These are phyloP conservation scores for Wickerhamiella sorbophila DNA, from an alignment of 805 yeast genomes.

Conservation along the genomic window DNA sequence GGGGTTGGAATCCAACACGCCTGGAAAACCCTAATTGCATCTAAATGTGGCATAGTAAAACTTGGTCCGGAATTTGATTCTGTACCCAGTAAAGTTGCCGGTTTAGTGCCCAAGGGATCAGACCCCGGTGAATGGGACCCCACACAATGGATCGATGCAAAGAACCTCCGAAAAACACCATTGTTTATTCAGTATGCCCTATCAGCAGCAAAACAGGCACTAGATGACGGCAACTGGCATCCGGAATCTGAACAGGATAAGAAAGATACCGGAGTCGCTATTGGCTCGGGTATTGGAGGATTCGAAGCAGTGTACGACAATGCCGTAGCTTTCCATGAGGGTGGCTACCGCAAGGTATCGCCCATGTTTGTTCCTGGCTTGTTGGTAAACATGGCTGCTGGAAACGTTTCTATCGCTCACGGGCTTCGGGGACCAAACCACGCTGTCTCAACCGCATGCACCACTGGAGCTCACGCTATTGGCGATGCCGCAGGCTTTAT, in stretches of 20 bases:
- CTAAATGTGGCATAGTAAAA: slow-evolving; percentile 27
- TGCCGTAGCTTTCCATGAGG: slow-evolving; percentile 33
- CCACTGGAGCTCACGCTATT: slow-evolving; percentile 86
- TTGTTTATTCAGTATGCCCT: slow-evolving; percentile 65
- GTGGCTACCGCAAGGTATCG: slow-evolving; percentile 56
- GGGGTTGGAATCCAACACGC: slow-evolving; percentile 44
- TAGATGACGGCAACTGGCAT: slow-evolving; percentile 47
- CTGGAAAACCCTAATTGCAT: slow-evolving; percentile 25
- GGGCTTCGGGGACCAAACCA: slow-evolving; percentile 78
- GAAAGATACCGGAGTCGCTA: slow-evolving; percentile 43
- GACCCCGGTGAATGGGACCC: slow-evolving; percentile 39
- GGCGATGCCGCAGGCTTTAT: slow-evolving; percentile 87
- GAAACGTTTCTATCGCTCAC: slow-evolving; percentile 67
- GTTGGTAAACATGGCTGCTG: slow-evolving; percentile 87
- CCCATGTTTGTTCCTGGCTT: slow-evolving; percentile 80
- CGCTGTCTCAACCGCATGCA: slow-evolving; percentile 87
- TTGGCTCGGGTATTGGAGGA: slow-evolving; percentile 90
- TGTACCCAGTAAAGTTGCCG: slow-evolving; percentile 64
- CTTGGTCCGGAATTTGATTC: slow-evolving; percentile 34
- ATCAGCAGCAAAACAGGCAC: slow-evolving; percentile 64
- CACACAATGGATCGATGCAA: slow-evolving; percentile 33
- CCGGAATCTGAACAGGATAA: slow-evolving; percentile 23
- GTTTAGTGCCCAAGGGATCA: slow-evolving; percentile 46
- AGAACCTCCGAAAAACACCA: slow-evolving; percentile 45
- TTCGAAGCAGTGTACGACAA: slow-evolving; percentile 58